These are phyloP conservation scores for Zychaea mexicana DNA, from an alignment of 371 early-diverging fungal genomes.

Conservation along the genomic window DNA sequence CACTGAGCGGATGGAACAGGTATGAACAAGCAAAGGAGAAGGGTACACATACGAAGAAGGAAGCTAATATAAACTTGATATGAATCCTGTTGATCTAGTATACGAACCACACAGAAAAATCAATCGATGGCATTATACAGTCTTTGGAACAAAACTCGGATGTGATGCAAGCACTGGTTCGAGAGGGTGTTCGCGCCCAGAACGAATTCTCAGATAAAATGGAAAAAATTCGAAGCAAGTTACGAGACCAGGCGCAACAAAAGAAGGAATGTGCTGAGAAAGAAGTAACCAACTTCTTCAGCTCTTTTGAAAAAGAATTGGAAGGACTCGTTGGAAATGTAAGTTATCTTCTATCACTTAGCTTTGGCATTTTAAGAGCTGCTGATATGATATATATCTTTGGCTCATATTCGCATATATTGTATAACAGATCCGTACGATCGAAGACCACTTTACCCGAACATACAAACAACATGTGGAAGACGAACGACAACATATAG, in stretches of 20 bases:
- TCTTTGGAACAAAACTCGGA: slow-evolving; percentile 14
- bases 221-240: slow-evolving; percentile 7
- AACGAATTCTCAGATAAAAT: slow-evolving; percentile 13
- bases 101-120: background rate
- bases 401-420: background rate
- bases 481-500: slow-evolving; percentile 13
- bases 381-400: no score
- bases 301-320: slow-evolving; percentile 8
- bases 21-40: no score
- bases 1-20: slow-evolving; percentile 1
- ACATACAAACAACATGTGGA: slow-evolving; percentile 12
- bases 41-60: no score
- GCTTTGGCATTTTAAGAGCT: background rate
- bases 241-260: slow-evolving; percentile 7
- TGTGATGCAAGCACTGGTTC: slow-evolving; percentile 15
- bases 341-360: background rate
- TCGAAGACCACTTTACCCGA: slow-evolving; percentile 14
- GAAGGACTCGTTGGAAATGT: slow-evolving; percentile 2
- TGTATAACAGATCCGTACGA: slow-evolving; percentile 2
- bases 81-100: no score
- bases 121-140: slow-evolving; percentile 8
- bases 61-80: no score
- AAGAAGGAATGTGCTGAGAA: slow-evolving; percentile 10
- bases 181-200: slow-evolving; percentile 6
- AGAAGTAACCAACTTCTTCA: slow-evolving; percentile 11